phyloP scores from a whole-genome alignment of 495 filamentous ascomycete species.

The Trichoderma reesei region DNA sequence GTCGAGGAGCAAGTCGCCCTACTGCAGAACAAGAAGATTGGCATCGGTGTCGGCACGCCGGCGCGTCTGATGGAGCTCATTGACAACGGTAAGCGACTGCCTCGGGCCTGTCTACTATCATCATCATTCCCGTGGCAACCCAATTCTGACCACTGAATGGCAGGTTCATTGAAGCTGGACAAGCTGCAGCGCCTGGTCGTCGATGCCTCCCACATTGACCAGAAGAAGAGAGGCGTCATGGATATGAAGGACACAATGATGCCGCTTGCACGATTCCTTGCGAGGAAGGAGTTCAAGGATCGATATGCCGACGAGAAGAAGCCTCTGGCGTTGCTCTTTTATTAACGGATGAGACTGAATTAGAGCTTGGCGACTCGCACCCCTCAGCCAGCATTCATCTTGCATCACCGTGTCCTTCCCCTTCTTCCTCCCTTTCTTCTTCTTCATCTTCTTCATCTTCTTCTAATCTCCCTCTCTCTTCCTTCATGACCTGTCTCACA shows the following conservation, averaged over 20 bases:
- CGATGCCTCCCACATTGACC: constrained; percentile 81
- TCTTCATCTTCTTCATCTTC: not conserved
- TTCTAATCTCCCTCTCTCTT: not conserved
- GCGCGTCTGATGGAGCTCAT: constrained; percentile 70
- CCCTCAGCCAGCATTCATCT: too few relatives aligned
- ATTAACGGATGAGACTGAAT: constrained; percentile 20
- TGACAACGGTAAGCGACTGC: constrained; percentile 51
- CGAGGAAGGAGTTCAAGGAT: constrained; percentile 55
- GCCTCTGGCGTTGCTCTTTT: constrained; percentile 51
- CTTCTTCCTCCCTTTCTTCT: not conserved
- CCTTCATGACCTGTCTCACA: not conserved
- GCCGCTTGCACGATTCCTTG: constrained; percentile 61
- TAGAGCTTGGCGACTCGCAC: not conserved
- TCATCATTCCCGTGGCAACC: not conserved
- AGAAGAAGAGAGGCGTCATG: constrained; percentile 83
- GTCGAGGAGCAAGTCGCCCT: constrained; percentile 73
- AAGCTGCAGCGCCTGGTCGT: constrained; percentile 71
- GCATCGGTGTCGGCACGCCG: constrained; percentile 85
- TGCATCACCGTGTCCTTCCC: too few relatives aligned
- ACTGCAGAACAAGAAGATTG: constrained; percentile 58
- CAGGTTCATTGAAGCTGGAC: constrained; percentile 58
- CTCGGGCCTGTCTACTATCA: not conserved
- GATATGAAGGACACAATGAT: constrained; percentile 86
- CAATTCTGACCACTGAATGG: constrained; percentile 13
- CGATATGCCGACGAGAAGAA: constrained; percentile 47